These are phyloP conservation scores for Aspergillus ruber DNA, from an alignment of 2,329 filamentous ascomycete genomes.

Conservation along the genomic window DNA sequence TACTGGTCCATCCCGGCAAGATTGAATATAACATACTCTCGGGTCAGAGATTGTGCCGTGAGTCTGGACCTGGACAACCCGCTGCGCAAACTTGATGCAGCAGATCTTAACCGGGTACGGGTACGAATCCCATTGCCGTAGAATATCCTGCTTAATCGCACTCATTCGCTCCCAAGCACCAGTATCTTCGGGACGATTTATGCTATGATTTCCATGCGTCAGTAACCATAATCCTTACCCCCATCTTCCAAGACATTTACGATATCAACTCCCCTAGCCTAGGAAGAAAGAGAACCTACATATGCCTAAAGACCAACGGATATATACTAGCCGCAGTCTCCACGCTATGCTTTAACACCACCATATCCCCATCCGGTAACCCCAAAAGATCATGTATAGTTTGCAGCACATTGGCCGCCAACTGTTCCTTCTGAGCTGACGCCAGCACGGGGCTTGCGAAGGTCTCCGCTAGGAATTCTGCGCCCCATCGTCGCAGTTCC, in stretches of 20 bases:
- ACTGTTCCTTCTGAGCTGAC: slow-evolving; percentile 69
- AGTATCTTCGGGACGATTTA: slow-evolving; percentile 75
- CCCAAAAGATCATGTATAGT: slow-evolving; percentile 66
- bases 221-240: slow-evolving; percentile 12
- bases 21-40: slow-evolving; percentile 54
- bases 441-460: slow-evolving; percentile 86
- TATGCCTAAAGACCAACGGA: slow-evolving; percentile 83
- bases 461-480: slow-evolving; percentile 90
- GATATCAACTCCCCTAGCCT: slow-evolving; percentile 3
- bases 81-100: slow-evolving; percentile 95
- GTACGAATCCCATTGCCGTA: slow-evolving; percentile 80
- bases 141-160: slow-evolving; percentile 79
- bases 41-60: slow-evolving; percentile 74
- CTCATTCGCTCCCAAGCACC: slow-evolving; percentile 83
- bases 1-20: slow-evolving; percentile 1
- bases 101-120: slow-evolving; percentile 74
- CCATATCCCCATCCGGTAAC: slow-evolving; percentile 66
- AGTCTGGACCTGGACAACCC: slow-evolving; percentile 86
- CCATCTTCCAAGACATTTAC: slow-evolving; percentile 12
- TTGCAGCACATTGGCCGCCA: slow-evolving; percentile 70
- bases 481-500: slow-evolving; percentile 88
- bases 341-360: slow-evolving; percentile 78
- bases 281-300: slow-evolving; percentile 56
- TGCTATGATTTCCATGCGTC: slow-evolving; percentile 51
- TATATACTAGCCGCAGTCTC: slow-evolving; percentile 90